A percentile compares a stretch with the other conserved stretches of the same genome.
Conservation (phyloP, 768 basidiomycete genomes). For the Auricularia heimuer region DNA sequence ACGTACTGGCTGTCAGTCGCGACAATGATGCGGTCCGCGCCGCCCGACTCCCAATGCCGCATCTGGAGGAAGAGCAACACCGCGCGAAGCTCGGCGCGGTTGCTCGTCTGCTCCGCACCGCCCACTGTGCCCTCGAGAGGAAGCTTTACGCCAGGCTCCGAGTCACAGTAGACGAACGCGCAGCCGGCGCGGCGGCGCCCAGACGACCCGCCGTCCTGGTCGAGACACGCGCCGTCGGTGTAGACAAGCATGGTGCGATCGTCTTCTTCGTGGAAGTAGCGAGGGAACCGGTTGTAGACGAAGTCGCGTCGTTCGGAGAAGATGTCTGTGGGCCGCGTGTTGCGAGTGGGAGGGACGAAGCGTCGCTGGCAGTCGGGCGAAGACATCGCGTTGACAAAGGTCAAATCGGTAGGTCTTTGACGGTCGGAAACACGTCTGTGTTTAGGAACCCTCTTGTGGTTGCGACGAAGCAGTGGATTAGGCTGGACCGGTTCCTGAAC, state of each 20-base stretch:
- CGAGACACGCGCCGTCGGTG: conserved; percentile 7
- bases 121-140: conserved; percentile 9
- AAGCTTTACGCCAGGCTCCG: not conserved
- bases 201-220: not conserved
- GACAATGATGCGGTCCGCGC: conserved; percentile 22
- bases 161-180: not conserved
- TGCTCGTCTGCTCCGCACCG: conserved; percentile 18
- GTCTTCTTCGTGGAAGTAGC: not conserved
- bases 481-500: not conserved
- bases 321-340: not conserved
- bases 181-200: conserved; percentile 5
- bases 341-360: not conserved
- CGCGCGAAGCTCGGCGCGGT: conserved; percentile 29
- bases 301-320: not conserved
- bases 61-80: conserved; percentile 17
- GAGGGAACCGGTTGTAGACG: not conserved
- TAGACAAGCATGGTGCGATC: conserved; percentile 6
- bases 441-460: not conserved
- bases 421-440: not conserved
- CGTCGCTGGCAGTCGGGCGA: not conserved
- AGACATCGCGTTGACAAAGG: not conserved
- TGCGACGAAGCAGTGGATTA: not conserved
- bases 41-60: conserved; percentile 20
- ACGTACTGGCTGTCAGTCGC: conserved; percentile 25
- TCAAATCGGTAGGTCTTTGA: not conserved